Evolutionary conservation across 2,329 filamentous ascomycete species (phyloP).

Genomic region (Penicillium hordei): DNA sequence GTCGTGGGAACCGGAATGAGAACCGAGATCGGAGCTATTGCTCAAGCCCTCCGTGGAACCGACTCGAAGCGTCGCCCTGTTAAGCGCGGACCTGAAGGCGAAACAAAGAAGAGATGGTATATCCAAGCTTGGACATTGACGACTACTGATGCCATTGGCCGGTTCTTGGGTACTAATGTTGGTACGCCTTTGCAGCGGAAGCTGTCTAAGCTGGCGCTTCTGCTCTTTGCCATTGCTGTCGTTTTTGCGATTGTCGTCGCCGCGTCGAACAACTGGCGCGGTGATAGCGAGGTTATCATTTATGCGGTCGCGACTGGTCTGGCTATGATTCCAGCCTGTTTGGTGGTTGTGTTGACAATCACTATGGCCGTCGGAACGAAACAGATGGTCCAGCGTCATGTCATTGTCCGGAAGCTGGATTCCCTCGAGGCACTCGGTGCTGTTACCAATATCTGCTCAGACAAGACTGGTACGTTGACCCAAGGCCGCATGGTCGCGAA

Average conservation of each 20-base stretch:
- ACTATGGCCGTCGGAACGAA: slow-evolving; percentile 65
- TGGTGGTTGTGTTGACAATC: slow-evolving; percentile 67
- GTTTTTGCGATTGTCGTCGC: slow-evolving; percentile 69
- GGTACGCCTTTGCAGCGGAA: slow-evolving; percentile 70
- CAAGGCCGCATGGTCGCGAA: slow-evolving; percentile 65
- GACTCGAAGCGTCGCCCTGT: slow-evolving; percentile 54
- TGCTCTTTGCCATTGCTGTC: slow-evolving; percentile 66
- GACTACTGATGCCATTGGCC: slow-evolving; percentile 57
- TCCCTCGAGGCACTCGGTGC: slow-evolving; percentile 62
- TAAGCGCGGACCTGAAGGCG: slow-evolving; percentile 52
- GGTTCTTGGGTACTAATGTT: slow-evolving; percentile 66
- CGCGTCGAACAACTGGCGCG: slow-evolving; percentile 60
- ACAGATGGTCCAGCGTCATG: slow-evolving; percentile 57
- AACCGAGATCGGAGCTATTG: slow-evolving; percentile 66
- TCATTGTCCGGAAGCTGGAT: slow-evolving; percentile 59
- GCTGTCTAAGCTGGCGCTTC: slow-evolving; percentile 64
- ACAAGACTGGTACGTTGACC: slow-evolving; percentile 62
- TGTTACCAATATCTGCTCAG: slow-evolving; percentile 60
- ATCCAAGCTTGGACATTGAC: slow-evolving; percentile 54
- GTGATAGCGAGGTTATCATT: slow-evolving; percentile 61
- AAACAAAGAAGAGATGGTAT: slow-evolving; percentile 56
- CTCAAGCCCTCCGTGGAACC: slow-evolving; percentile 61
- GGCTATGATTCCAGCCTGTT: slow-evolving; percentile 62
- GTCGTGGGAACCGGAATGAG: slow-evolving; percentile 62
- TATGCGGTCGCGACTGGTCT: slow-evolving; percentile 62